Evolutionary conservation across 805 yeast genomes (phyloP).

Genomic region (Kockiozyma suomiensis): DNA sequence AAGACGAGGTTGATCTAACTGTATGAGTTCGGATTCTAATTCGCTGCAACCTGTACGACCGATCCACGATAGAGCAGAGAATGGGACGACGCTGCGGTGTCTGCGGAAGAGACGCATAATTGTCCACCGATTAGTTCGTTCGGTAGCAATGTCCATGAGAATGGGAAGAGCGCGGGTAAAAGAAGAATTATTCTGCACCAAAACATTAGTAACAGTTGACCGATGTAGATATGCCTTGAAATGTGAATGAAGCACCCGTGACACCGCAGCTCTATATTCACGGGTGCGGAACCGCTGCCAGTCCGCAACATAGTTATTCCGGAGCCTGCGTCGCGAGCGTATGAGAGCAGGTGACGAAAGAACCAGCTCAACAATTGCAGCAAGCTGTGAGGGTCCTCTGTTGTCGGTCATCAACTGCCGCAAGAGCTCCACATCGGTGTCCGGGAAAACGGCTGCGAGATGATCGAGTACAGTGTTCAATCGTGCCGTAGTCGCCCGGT

Average conservation of each 20-base stretch:
- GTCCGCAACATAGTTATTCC: conserved; percentile 12
- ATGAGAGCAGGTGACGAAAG: conserved; percentile 21
- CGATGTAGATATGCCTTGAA: conserved; percentile 13
- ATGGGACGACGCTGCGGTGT: neutral
- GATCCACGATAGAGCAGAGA: conserved; percentile 4
- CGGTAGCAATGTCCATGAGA: conserved; percentile 17
- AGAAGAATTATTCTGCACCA: conserved; percentile 24
- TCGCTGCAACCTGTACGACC: conserved; percentile 23
- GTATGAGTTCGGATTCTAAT: conserved; percentile 22
- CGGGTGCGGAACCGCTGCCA: conserved; percentile 29
- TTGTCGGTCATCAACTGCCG: conserved; percentile 23
- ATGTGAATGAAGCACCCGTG: conserved; percentile 10
- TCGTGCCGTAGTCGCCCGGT: conserved; percentile 3
- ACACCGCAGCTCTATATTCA: conserved; percentile 25
- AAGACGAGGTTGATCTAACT: conserved; percentile 8
- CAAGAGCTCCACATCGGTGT: conserved; percentile 27
- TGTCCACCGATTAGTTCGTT: conserved; percentile 20
- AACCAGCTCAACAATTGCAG: conserved; percentile 27
- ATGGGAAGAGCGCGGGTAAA: conserved; percentile 19
- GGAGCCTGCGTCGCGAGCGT: conserved; percentile 16
- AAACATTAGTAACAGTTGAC: conserved; percentile 21
- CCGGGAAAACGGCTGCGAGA: conserved; percentile 28
- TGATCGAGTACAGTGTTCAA: conserved; percentile 21
- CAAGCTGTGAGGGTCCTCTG: conserved; percentile 29
- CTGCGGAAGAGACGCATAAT: conserved; percentile 14